phyloP scores from a whole-genome alignment of 805 yeast species.

The Saccharomycopsis lassenensis region DNA sequence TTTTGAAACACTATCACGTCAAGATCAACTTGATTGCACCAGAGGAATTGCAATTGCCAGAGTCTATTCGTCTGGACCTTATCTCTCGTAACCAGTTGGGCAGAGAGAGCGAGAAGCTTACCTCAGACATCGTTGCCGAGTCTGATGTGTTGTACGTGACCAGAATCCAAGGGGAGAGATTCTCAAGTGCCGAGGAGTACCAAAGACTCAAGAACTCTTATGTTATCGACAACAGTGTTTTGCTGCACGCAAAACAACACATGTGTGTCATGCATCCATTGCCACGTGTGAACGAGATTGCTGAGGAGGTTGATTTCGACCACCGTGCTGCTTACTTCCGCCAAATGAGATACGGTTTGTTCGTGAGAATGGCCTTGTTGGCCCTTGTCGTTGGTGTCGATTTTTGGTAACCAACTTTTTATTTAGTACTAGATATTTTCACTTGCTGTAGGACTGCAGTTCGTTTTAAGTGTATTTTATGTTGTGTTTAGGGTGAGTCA shows the following conservation, averaged over 20 bases:
- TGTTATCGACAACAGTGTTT: slow-evolving; percentile 83
- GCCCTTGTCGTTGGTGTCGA: slow-evolving; percentile 98
- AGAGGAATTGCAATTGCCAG: slow-evolving; percentile 75
- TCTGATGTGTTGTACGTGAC: slow-evolving; percentile 97
- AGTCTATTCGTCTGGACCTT: slow-evolving; percentile 57
- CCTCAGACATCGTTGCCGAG: slow-evolving; percentile 74
- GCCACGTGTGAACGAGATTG: slow-evolving; percentile 93
- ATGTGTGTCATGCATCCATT: slow-evolving; percentile 99
- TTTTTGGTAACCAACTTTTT: slow-evolving; percentile 38
- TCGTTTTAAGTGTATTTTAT: no score
- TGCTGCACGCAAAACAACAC: slow-evolving; percentile 90
- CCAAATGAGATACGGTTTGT: slow-evolving; percentile 98
- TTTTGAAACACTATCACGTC: slow-evolving; percentile 87
- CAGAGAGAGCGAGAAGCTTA: slow-evolving; percentile 63
- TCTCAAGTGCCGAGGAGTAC: slow-evolving; percentile 63
- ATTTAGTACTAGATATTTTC: no score
- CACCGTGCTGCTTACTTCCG: slow-evolving; percentile 99
- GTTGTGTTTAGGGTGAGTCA: no score
- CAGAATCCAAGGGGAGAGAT: slow-evolving; percentile 96
- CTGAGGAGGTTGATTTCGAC: slow-evolving; percentile 97
- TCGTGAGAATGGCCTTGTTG: slow-evolving; percentile 95
- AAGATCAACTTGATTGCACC: slow-evolving; percentile 89
- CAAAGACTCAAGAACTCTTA: slow-evolving; percentile 84
- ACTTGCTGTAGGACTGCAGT: no score
- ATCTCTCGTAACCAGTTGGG: slow-evolving; percentile 56